Base-by-base conservation (phyloP, 768 basidiomycete species). In the Termitomyces sp. region DNA sequence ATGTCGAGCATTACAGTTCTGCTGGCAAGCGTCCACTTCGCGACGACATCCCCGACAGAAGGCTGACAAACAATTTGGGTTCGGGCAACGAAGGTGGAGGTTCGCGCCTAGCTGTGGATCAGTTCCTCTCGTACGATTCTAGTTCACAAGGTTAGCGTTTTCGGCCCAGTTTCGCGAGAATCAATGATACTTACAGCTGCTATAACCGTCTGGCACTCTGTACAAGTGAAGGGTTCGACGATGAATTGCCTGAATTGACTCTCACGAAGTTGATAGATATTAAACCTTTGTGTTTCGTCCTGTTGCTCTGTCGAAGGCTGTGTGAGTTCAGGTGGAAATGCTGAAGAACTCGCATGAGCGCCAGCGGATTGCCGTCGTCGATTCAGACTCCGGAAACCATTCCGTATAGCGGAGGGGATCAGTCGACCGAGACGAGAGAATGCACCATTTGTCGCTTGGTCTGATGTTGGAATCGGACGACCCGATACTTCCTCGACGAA, bases 11-110 rank as follows among this genome's bases (percentile, higher is more conserved):
- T 44, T 16, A 22, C 59, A 61, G 20, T 43, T 20, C 0, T 29
- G 37, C 27, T 34, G 50, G 27, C 59, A 61, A 6, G 46, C 46
- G 4, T 16, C 34, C 14, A 57, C 56, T 4, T 16, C 5, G 13
- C 39, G 14, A 20, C 7, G 41, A 54, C 59, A 61, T 32, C 59
- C 59, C 20, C 56, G 56, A 31, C 59, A 61, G 8, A 53, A 57
- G 5, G 46, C 48, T 12, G n/a, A 13, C 10, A 0, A 9, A 41
- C 59, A 61, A 20, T 3, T 6, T 5, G 29, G 29, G 27, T 53
- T 53, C 8, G 50, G 34, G 46, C 55, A 60, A 29, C 55, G 51
- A 5, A 56, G 29, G 53, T 52, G 50, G 20, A 56, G 55, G 13
- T 53, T 53, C 6, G 27, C 27, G 16, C 52, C 31, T 16, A 58